Evolutionary conservation across 345 rosid species (phyloP).

Genomic region (Arabis alpina): DNA sequence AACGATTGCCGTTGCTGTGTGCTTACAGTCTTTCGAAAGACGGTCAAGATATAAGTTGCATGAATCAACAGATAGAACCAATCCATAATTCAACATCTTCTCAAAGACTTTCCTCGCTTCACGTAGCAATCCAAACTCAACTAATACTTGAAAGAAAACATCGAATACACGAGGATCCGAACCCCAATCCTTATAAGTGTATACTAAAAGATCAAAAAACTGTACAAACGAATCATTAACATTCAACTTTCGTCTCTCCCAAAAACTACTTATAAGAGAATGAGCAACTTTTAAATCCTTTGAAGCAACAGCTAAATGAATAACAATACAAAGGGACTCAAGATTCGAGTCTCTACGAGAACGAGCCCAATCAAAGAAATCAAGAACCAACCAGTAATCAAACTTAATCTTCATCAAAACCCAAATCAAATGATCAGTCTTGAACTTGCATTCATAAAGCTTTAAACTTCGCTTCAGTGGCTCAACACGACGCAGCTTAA

Average conservation of each 20-base stretch:
- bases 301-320: slow-evolving; percentile 74
- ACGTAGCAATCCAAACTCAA: slow-evolving; percentile 60
- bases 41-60: slow-evolving; percentile 74
- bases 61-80: slow-evolving; percentile 79
- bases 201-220: slow-evolving; percentile 65
- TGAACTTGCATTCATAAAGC: slow-evolving; percentile 76
- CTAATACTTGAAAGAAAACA: slow-evolving; percentile 80
- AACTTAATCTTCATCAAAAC: slow-evolving; percentile 77
- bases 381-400: slow-evolving; percentile 73
- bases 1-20: slow-evolving; percentile 43
- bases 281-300: slow-evolving; percentile 64
- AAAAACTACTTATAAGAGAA: slow-evolving; percentile 60
- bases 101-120: slow-evolving; percentile 77
- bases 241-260: slow-evolving; percentile 66
- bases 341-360: slow-evolving; percentile 65
- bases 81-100: slow-evolving; percentile 81
- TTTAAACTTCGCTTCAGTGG: slow-evolving; percentile 60
- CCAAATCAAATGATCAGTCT: slow-evolving; percentile 85
- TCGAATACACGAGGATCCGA: slow-evolving; percentile 82
- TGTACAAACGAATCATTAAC: slow-evolving; percentile 50
- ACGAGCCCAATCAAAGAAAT: slow-evolving; percentile 86
- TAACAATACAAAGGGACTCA: slow-evolving; percentile 76
- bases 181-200: slow-evolving; percentile 93
- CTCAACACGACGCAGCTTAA: slow-evolving; percentile 70
- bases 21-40: slow-evolving; percentile 50